Percentiles rank a stretch among this genome's conserved stretches.
These are phyloP conservation scores for Punica granatum DNA, from an alignment of 345 rosid species.

Conservation along the genomic window DNA sequence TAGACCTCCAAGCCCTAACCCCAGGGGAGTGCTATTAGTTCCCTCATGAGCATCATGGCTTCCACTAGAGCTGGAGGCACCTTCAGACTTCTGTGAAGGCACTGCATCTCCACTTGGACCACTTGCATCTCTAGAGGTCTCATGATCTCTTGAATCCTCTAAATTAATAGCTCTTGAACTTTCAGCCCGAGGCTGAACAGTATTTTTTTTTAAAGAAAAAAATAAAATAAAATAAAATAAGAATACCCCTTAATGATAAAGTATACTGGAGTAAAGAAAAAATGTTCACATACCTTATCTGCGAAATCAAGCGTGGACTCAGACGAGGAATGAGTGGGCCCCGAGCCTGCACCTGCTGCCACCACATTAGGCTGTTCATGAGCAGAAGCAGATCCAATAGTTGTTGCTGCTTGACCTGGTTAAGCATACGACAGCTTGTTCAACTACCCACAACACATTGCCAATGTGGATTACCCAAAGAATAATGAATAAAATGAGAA, in stretches of 20 bases:
- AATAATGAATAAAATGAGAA: background rate
- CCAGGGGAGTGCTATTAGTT: constrained; percentile 47
- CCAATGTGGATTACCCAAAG: background rate
- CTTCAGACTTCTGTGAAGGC: constrained; percentile 32
- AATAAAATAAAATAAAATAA: background rate
- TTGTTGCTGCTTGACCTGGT: constrained; percentile 25
- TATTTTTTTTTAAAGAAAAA: no score
- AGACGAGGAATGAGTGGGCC: constrained; percentile 18
- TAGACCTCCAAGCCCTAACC: constrained; percentile 78
- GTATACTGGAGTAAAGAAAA: background rate
- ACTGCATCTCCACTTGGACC: constrained; percentile 20
- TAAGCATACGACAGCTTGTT: constrained; percentile 10
- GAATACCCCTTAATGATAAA: background rate
- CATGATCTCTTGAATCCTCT: constrained; percentile 22
- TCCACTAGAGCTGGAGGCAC: constrained; percentile 28
- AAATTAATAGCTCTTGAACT: constrained; percentile 7
- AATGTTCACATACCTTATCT: constrained; percentile 33
- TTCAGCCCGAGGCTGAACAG: constrained; percentile 28
- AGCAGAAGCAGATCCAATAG: constrained; percentile 18
- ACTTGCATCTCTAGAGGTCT: constrained; percentile 27
- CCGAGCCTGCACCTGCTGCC: constrained; percentile 27
- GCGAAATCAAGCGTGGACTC: constrained; percentile 21
- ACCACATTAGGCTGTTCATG: constrained; percentile 23
- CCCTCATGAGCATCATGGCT: constrained; percentile 27
- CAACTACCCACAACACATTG: background rate